These are phyloP conservation scores for Solanum acaule DNA, from an alignment of 257 asterid genomes.

Conservation along the genomic window DNA sequence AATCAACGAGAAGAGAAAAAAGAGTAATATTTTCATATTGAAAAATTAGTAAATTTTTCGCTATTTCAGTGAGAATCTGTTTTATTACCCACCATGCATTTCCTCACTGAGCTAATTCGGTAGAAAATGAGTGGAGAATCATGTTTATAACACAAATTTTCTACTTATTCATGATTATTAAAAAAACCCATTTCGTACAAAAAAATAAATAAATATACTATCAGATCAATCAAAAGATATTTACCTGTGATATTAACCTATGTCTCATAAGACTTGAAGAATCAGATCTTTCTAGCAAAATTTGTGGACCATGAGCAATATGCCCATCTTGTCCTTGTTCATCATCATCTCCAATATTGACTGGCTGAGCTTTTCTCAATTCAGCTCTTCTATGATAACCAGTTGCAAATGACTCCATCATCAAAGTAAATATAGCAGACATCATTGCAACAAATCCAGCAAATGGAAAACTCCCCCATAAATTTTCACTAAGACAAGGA, in stretches of 20 bases:
- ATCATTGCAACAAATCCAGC: constrained; percentile 17
- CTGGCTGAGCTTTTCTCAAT: constrained; percentile 14
- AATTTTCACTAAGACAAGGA: background rate
- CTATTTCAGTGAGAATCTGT: too few species aligned
- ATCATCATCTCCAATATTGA: background rate
- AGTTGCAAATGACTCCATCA: constrained; percentile 12
- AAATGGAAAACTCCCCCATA: constrained; percentile 11
- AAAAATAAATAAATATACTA: too few species aligned
- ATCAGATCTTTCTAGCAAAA: constrained; percentile 1
- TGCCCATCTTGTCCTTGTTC: constrained; percentile 6
- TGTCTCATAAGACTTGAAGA: constrained; percentile 14
- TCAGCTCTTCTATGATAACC: constrained; percentile 13
- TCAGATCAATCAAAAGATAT: background rate
- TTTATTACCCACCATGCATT: too few species aligned
- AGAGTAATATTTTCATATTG: too few species aligned
- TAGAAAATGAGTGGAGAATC: too few species aligned
- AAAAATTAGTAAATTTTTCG: too few species aligned
- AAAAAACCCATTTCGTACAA: too few species aligned
- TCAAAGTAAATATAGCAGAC: constrained; percentile 18
- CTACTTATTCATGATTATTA: too few species aligned
- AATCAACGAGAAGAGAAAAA: too few species aligned
- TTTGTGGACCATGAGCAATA: background rate
- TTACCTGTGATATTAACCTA: constrained; percentile 25
- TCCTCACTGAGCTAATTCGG: fast-evolving
- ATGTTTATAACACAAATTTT: background rate